phyloP scores from a whole-genome alignment of 495 filamentous ascomycete genomes.

The Aspergillus coremiiformis region DNA sequence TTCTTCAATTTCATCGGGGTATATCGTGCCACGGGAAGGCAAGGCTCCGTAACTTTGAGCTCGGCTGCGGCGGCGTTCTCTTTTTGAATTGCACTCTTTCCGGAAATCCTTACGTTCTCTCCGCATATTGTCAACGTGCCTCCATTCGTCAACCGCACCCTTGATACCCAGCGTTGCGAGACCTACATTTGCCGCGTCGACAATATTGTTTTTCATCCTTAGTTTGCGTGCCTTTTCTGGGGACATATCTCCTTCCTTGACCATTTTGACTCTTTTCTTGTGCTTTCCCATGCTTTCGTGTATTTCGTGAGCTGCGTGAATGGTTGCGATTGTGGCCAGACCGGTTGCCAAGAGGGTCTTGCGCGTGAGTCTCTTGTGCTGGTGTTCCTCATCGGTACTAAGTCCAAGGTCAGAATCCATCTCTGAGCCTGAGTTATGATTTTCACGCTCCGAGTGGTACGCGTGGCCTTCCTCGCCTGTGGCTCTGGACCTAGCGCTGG shows the following conservation, averaged over 20 bases:
- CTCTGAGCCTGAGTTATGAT: conserved; percentile 22
- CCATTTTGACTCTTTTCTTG: conserved; percentile 58
- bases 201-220: conserved; percentile 63
- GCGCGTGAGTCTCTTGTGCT: conserved; percentile 69
- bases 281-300: conserved; percentile 71
- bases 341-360: conserved; percentile 80
- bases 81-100: conserved; percentile 29
- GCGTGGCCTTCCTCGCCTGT: conserved; percentile 11
- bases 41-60: conserved; percentile 4
- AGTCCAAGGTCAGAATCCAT: conserved; percentile 56
- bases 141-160: conserved; percentile 69
- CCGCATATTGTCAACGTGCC: conserved; percentile 55
- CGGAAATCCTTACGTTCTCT: conserved; percentile 47
- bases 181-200: conserved; percentile 71
- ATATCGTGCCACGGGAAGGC: conserved; percentile 1
- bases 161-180: conserved; percentile 84
- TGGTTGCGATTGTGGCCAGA: conserved; percentile 78
- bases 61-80: conserved; percentile 2
- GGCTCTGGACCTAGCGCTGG: conserved; percentile 8
- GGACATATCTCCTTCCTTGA: conserved; percentile 67
- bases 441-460: conserved; percentile 24
- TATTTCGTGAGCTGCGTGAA: conserved; percentile 77
- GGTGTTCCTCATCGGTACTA: conserved; percentile 70
- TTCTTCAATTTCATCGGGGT: conserved; percentile 21
- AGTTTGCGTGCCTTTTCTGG: conserved; percentile 66